Percentiles rank a stretch among this genome's conserved stretches.
These are phyloP conservation scores for Botrytis byssoidea DNA, from an alignment of 2,329 filamentous ascomycete genomes.

Conservation along the genomic window DNA sequence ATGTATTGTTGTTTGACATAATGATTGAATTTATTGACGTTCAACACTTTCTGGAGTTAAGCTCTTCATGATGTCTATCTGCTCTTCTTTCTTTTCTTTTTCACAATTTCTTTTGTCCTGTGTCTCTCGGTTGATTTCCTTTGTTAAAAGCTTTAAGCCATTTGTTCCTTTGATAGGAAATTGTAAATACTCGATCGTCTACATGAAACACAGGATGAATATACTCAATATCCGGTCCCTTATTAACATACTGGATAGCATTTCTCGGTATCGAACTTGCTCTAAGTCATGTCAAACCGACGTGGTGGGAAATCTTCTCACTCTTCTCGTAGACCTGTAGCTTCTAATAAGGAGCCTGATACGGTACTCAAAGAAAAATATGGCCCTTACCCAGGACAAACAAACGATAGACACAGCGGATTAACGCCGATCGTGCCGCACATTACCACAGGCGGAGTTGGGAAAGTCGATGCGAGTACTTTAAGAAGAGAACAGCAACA, in stretches of 20 bases:
- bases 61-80: neutral
- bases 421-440: neutral
- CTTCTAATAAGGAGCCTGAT: neutral
- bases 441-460: neutral
- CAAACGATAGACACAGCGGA: conserved; percentile 2
- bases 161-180: neutral
- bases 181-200: neutral
- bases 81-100: neutral
- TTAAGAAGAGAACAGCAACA: neutral
- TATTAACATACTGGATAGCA: neutral
- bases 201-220: neutral
- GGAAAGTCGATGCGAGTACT: neutral
- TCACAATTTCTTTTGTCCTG: neutral
- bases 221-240: neutral
- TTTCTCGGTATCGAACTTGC: neutral
- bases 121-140: neutral
- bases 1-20: neutral
- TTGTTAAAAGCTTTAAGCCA: neutral
- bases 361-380: neutral
- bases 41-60: neutral
- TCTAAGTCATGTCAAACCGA: neutral
- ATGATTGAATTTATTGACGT: neutral
- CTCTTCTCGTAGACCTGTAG: neutral
- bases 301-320: neutral
- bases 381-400: neutral